Base-by-base conservation (phyloP, 1,284 basidiomycete genomes). In the Pterulicium gracile region DNA sequence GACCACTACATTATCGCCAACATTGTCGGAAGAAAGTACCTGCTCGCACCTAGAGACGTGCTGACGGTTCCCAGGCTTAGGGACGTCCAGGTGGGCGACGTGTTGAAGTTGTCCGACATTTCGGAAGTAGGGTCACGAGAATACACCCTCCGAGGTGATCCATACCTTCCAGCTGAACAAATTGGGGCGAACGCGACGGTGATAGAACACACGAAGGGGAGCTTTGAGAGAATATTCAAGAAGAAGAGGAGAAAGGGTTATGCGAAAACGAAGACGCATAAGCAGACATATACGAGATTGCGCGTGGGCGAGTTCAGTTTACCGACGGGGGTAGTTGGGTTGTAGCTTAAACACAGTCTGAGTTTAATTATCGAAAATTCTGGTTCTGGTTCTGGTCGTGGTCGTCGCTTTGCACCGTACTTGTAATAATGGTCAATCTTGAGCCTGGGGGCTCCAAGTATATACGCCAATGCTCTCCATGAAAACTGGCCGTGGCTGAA, bases 221-320 rank as follows among this genome's bases (percentile, higher is more conserved):
- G 77, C 43, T 83, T 98, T 82, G 88, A 95, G 65, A 76, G 74
- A 54, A 88, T 91, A 46, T 77, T 93, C 64, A 96, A 97, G 70
- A 95, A 93, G 73, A 98, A 98, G 73, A 72, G 92, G 64, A 83
- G 95, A 79, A 98, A 98, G 72, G 93, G 94, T 13, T 98, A 98
- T 69, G 70, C 72, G 57, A 73, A 72, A 57, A 73, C 71, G 4
- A 73, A 73, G 55, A 75, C 79, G 60, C 87, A 93, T 64, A 97
- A 97, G 67, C 91, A 94, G 64, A 83, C 86, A 2, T 97, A 90
- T 70, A 98, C 94, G 19, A 79, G 92, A 58, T 73, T 95, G 49
- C 76, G 90, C 45, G 85, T 95, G 52, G 89, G 90, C 19, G 67
- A 75, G 46, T 56, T 59, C 46, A 52, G 59, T 43, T 53, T 49